These are phyloP conservation scores for Kregervanrija pseudodelftensis DNA, from an alignment of 805 yeast genomes.

Conservation along the genomic window DNA sequence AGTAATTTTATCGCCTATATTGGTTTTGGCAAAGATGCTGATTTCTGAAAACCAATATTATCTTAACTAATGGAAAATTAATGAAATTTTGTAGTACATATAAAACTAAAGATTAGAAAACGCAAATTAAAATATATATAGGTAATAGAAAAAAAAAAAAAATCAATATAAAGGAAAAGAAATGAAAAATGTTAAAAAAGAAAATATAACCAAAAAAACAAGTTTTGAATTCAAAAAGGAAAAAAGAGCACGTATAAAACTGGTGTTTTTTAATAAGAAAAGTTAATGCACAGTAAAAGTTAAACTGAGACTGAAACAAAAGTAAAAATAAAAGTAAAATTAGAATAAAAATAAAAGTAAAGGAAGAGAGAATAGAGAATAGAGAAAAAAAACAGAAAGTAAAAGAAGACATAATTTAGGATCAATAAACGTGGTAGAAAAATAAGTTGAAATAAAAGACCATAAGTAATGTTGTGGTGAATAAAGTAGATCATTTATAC, in stretches of 20 bases:
- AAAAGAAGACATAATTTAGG: neutral
- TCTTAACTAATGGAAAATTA: neutral
- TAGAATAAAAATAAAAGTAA: neutral
- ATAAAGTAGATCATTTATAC: neutral
- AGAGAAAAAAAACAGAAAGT: neutral
- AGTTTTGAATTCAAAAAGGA: neutral
- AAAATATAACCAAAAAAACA: neutral
- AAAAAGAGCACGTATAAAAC: neutral
- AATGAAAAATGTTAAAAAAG: neutral
- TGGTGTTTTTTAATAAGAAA: neutral
- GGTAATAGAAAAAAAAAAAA: neutral
- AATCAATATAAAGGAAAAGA: neutral
- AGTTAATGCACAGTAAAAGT: neutral
- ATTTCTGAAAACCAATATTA: neutral
- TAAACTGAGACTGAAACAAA: neutral
- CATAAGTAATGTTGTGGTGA: neutral
- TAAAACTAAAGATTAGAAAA: neutral
- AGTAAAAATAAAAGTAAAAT: neutral
- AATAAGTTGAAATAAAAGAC: neutral
- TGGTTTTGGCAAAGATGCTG: neutral
- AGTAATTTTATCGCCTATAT: neutral
- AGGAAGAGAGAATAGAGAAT: neutral
- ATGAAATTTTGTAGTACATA: neutral
- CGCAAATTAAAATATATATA: neutral
- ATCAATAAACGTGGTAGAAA: neutral